Base-by-base conservation (phyloP, 2,329 filamentous ascomycete genomes). In the Clonostachys byssicola region DNA sequence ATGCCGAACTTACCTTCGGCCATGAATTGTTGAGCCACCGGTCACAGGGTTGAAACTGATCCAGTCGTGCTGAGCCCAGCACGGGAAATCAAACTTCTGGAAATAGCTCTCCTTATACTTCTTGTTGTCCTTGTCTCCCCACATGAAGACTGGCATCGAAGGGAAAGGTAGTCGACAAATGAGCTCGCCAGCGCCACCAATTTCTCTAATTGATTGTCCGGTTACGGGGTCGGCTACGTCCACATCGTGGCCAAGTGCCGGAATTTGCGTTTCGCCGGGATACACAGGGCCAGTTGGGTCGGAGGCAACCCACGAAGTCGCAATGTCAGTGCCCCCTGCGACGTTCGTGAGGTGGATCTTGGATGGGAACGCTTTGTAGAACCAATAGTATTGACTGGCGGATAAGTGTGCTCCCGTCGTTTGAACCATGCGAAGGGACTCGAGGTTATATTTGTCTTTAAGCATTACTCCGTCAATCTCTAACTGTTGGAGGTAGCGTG, bases 1-100 rank as follows among this genome's bases (percentile, higher is more conserved):
- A 20, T 16, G 45, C 20, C 34, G 34, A 23, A 20, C 52, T 39
- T 48, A 62, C 59, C 60, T 70, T 48, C 72, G 56, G 6, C 71
- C 72, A 47, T 71, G 69, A 51, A 74, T 70, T 13, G 65, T 54
- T 30, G 66, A 59, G 1, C 71, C 71, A 3, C 63, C 58, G 0
- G 72, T 75, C 6, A 46, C 46, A 1, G 67, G 66, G 41, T 73
- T 71, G 39, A 59, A 61, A 44, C 64, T 68, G 16, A 72, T 61
- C 61, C 67, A 73, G 50, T 76, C 72, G 49, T 73, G 70, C 51
- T 75, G 71, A 17, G 68, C 66, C 70, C 64, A 73, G 17, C 71
- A 60, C 46, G 64, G 60, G 13, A 66, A 54, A 9, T 60, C 55
- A 50, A 71, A 74, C 23, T 64, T 59, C 49, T 68, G 66, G 53